Percentiles rank a stretch among this genome's conserved stretches.
Conservation (phyloP, 352 stramenopile genomes). For the Phytophthora pistaciae region DNA sequence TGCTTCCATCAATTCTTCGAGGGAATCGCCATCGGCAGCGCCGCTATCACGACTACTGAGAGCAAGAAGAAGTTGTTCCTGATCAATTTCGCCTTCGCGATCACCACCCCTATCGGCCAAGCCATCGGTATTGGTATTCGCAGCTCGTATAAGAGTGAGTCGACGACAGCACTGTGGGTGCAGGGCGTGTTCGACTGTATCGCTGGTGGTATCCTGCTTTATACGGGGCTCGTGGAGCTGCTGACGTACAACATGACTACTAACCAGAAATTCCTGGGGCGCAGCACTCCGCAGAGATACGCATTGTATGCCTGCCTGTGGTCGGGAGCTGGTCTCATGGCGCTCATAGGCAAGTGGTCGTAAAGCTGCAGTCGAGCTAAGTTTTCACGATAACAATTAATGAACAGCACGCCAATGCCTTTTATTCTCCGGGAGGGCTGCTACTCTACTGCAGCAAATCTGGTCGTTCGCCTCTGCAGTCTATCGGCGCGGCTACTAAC, state of each 20-base stretch:
- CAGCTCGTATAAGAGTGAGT: constrained; percentile 61
- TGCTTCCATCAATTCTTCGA: constrained; percentile 87
- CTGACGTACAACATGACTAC: constrained; percentile 79
- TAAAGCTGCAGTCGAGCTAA: constrained; percentile 21
- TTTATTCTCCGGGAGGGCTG: background rate
- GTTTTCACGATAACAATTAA: background rate
- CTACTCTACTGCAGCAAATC: constrained; percentile 1
- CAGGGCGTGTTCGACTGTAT: constrained; percentile 72
- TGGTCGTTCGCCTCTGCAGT: constrained; percentile 3
- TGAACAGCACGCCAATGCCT: constrained; percentile 1
- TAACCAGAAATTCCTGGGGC: constrained; percentile 60
- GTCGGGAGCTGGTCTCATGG: constrained; percentile 62
- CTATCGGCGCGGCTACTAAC: constrained; percentile 11
- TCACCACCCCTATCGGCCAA: constrained; percentile 70
- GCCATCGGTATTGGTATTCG: constrained; percentile 65
- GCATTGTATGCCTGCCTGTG: constrained; percentile 52
- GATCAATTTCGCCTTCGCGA: constrained; percentile 55
- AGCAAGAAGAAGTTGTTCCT: constrained; percentile 48
- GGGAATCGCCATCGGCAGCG: constrained; percentile 62
- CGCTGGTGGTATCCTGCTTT: constrained; percentile 74
- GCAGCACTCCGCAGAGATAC: constrained; percentile 34
- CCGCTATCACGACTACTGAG: constrained; percentile 44
- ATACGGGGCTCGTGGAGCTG: constrained; percentile 72
- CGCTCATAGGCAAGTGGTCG: constrained; percentile 73
- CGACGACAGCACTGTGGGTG: constrained; percentile 59